Base-by-base conservation (phyloP, 176 grass and related monocot genomes). In the Thalia dealbata region DNA sequence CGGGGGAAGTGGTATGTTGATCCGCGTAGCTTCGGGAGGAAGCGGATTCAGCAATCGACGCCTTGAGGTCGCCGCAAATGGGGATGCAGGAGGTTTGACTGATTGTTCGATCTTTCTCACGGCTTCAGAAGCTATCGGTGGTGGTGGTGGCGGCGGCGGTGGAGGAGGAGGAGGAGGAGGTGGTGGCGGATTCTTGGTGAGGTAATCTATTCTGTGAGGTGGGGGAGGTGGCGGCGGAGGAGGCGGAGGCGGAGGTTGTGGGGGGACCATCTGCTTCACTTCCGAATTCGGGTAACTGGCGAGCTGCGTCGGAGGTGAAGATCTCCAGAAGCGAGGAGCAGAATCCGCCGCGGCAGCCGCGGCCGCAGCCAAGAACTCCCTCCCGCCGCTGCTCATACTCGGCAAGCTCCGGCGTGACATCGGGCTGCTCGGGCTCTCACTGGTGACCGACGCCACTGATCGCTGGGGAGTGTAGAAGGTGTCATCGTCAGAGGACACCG, bases 331-430 rank as follows among this genome's bases (percentile, higher is more conserved):
- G 10, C 87, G 82, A 22, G 70, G 27, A 11, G 27, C 45, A 35
- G 61, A 63, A 8, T 82, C 80, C 60, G 84, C 85, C 13, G 76
- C 51, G 14, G 65, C 80, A 52, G 84, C 85, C 13, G 76, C 51
- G 14, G 65, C 52, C 30, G 50, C 52, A 72, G 25, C 87, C 50
- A 75, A 46, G 32, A 64, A 43, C 46, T 67, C 80, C 74, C 38
- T 86, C 52, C 85, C 83, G 21, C 80, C 89, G 81, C 89, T 89
- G 65, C 83, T 88, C 54, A 91, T 74, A 66, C 91, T 96, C 22
- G 87, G 89, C 14, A 96, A 82, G 82, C 95, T 99, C 63, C 81
- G 90, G 19, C 95, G 95, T 0, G 95, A 99, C 2, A 86, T 76
- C 2, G 83, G 95, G 63, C 90, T 93, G 63, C 78, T 88, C 64